Base-by-base conservation (phyloP, 2,329 filamentous ascomycete species). In the Alternaria angustiovoidea region DNA sequence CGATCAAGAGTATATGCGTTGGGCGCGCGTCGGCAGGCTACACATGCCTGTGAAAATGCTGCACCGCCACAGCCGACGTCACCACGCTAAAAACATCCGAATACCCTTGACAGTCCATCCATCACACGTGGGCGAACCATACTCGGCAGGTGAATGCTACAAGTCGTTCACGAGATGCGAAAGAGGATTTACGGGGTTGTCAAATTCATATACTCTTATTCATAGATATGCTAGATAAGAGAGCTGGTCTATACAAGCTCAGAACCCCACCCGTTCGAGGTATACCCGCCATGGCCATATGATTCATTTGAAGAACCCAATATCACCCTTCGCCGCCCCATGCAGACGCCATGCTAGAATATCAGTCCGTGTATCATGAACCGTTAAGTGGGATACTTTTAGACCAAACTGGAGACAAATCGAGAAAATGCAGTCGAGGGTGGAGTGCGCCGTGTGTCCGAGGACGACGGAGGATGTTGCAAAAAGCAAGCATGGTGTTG, bases 261-360 rank as follows among this genome's bases (percentile, higher is more conserved):
- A 64, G 54, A 63, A 63, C 58, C 67, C 64, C 59, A 59, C 61
- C 65, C 61, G 61, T 54, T 62, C 62, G 59, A 64, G 67, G 66
- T 70, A 68, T 72, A 67, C 64, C 61, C 66, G 61, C 68, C 67
- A 65, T 66, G 66, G 66, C 63, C 63, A 65, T 59, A 60, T 68
- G 67, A 67, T 67, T 65, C 67, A 70, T 72, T 65, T 64, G 51
- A 62, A 59, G 71, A 70, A 72, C 57, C 69, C 70, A 68, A 71
- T 70, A 67, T 69, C 68, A 68, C 70, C 69, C 64, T 65, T 76
- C 69, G 68, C 74, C 72, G 67, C 72, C 63, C 73, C 71, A 76
- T 75, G 75, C 73, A 75, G 70, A 77, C 75, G 74, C 75, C 75
- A 73, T 76, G 73, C 74, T 76, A 69, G 67, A 76, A 75, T 69